phyloP scores from a whole-genome alignment of 192 early-diverging fungal species.

The Powellomyces hirtus region DNA sequence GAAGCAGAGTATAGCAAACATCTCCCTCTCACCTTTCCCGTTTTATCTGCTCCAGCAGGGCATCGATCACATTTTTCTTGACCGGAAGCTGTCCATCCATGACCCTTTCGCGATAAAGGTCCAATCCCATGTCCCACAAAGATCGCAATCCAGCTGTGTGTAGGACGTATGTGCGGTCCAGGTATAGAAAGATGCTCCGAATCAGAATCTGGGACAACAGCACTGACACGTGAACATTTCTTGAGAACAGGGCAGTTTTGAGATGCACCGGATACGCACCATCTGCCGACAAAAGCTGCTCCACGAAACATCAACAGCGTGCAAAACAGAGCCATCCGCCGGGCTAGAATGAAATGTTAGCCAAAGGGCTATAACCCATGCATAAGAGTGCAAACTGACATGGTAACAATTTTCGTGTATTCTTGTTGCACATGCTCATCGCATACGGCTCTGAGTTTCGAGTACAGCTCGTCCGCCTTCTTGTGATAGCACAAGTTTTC shows the following conservation, averaged over 20 bases:
- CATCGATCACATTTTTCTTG: conserved; percentile 34
- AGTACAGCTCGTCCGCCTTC: conserved; percentile 61
- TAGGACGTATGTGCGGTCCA: conserved; percentile 89
- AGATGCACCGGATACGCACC: conserved; percentile 34
- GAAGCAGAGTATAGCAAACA: background rate
- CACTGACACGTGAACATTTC: background rate
- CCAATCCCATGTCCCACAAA: conserved; percentile 87
- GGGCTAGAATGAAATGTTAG: background rate
- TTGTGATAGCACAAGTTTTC: conserved; percentile 80
- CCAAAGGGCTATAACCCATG: background rate
- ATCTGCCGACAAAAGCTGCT: conserved; percentile 67
- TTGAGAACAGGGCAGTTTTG: background rate
- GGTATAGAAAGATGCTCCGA: conserved; percentile 81
- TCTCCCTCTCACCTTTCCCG: conserved; percentile 51
- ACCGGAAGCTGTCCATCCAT: conserved; percentile 23
- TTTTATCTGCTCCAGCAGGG: conserved; percentile 64
- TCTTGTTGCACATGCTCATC: conserved; percentile 51
- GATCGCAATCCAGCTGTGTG: conserved; percentile 65
- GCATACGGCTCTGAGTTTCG: conserved; percentile 55
- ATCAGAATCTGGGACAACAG: conserved; percentile 56
- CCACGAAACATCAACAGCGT: conserved; percentile 58
- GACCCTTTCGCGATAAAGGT: conserved; percentile 71
- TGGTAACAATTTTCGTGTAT: background rate
- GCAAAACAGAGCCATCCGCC: conserved; percentile 32
- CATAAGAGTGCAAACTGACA: background rate